phyloP scores from a whole-genome alignment of 1,139 yeast species.

The Saccharomyces hybrid region DNA sequence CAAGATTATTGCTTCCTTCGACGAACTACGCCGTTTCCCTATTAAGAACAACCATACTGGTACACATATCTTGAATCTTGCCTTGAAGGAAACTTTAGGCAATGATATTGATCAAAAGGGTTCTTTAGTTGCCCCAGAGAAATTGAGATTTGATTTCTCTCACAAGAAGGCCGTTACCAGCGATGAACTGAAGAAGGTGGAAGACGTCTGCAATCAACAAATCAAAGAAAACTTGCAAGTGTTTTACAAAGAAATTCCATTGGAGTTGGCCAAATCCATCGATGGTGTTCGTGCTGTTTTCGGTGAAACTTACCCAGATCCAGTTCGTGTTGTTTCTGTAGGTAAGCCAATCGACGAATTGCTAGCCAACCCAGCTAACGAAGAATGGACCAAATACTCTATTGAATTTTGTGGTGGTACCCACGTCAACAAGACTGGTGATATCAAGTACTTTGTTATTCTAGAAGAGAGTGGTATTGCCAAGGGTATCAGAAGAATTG shows the following conservation, averaged over 20 bases:
- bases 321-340: constrained; percentile 93
- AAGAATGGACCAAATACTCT: constrained; percentile 69
- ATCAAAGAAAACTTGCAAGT: constrained; percentile 67
- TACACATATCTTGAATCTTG: constrained; percentile 88
- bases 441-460: constrained; percentile 81
- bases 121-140: constrained; percentile 90
- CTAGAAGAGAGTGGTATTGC: constrained; percentile 97
- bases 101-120: constrained; percentile 92
- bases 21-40: constrained; percentile 93
- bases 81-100: constrained; percentile 78
- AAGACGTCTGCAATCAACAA: constrained; percentile 61
- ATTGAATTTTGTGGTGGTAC: constrained; percentile 99
- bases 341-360: constrained; percentile 85
- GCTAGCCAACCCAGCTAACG: constrained; percentile 57
- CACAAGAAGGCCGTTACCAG: constrained; percentile 74
- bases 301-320: constrained; percentile 98
- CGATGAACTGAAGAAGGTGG: constrained; percentile 67
- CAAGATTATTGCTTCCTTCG: constrained; percentile 75
- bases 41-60: constrained; percentile 97
- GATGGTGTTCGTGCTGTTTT: constrained; percentile 92
- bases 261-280: constrained; percentile 64
- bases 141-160: constrained; percentile 90
- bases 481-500: constrained; percentile 95
- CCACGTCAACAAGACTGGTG: constrained; percentile 86
- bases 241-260: constrained; percentile 72